Evolutionary conservation across 139 green algal species (phyloP).

Genomic region (Axilococcus clingmanii): DNA sequence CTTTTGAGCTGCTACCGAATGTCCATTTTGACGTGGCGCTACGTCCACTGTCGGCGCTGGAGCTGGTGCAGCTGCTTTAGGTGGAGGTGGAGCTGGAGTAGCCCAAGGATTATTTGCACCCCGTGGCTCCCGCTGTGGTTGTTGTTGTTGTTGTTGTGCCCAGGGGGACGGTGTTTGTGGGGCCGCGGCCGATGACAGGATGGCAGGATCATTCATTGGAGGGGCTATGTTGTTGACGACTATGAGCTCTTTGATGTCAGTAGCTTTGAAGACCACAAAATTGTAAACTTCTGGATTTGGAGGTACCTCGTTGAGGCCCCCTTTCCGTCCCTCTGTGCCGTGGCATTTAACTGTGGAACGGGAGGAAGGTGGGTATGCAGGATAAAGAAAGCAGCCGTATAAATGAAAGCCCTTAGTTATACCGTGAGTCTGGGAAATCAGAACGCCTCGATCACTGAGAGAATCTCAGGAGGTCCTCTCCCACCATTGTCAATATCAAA

Average conservation of each 20-base stretch:
- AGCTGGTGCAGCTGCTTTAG: conserved; percentile 8
- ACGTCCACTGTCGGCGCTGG: conserved; percentile 23
- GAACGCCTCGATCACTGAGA: not conserved
- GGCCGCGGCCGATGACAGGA: conserved; percentile 7
- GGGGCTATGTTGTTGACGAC: not conserved
- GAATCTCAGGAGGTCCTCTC: not conserved
- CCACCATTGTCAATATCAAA: not conserved
- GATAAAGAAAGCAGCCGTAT: too few relatives aligned
- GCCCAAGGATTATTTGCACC: not conserved
- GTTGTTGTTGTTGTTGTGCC: not conserved
- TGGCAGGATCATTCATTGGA: conserved; percentile 2
- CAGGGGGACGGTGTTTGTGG: not conserved
- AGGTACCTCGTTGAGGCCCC: conserved; percentile 4
- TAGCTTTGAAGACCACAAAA: conserved; percentile 88
- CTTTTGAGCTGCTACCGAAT: not conserved
- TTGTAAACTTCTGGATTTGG: conserved; percentile 79
- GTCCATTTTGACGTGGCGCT: not conserved
- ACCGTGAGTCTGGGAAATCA: not conserved
- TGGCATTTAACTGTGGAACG: conserved; percentile 76
- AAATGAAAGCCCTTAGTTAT: not conserved
- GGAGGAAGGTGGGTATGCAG: too few relatives aligned
- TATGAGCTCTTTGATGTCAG: conserved; percentile 4
- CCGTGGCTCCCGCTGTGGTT: not conserved
- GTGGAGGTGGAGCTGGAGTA: not conserved
- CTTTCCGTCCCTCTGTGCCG: conserved; percentile 84